Percentiles rank a stretch among this genome's conserved stretches.
These are phyloP conservation scores for Gryganskiella cystojenkinii DNA, from an alignment of 192 early-diverging fungal species.

Conservation along the genomic window DNA sequence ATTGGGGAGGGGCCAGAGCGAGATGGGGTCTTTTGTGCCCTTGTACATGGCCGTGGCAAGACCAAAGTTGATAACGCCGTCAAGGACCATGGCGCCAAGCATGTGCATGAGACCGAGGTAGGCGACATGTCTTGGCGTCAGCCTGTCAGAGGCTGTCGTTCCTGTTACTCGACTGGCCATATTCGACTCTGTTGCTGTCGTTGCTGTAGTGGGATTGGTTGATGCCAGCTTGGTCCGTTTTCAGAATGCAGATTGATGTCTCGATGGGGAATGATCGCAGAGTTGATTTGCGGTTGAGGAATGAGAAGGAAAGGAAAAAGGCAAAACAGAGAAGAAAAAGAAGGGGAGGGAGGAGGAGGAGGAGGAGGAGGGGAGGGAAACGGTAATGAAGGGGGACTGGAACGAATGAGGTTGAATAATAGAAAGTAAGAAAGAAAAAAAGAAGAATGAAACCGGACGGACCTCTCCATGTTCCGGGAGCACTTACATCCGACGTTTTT, in stretches of 20 bases:
- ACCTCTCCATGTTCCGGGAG: no score
- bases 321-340: not conserved
- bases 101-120: constrained; percentile 30
- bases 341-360: not conserved
- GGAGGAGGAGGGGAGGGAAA: no score
- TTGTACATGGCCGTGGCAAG: constrained; percentile 27
- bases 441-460: not conserved
- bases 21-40: constrained; percentile 16
- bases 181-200: no score
- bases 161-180: not conserved
- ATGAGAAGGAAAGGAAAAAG: not conserved
- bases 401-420: no score
- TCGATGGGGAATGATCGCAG: no score
- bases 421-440: not conserved
- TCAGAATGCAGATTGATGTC: no score
- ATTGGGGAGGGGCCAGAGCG: constrained; percentile 26
- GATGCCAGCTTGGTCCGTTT: no score
- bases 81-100: constrained; percentile 29
- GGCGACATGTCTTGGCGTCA: constrained; percentile 22
- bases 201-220: not conserved
- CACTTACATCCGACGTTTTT: no score
- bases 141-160: constrained; percentile 4
- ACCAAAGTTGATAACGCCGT: constrained; percentile 32
- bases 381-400: no score
- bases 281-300: not conserved